phyloP scores from a whole-genome alignment of 139 green algal species.

The Ettlia oleoabundans region DNA sequence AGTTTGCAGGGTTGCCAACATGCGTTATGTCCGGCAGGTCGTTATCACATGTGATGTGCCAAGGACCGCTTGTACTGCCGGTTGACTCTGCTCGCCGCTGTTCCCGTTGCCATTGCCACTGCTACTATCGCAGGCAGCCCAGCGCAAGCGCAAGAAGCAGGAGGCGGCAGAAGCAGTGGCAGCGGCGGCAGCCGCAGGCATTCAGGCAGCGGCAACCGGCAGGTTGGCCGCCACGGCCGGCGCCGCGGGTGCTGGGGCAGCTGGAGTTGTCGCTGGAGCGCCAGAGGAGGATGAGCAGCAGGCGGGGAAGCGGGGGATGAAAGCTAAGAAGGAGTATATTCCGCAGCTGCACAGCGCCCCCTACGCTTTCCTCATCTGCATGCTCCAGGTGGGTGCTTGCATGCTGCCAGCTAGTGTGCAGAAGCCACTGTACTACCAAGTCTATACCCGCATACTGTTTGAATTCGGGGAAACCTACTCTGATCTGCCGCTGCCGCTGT shows the following conservation, averaged over 20 bases:
- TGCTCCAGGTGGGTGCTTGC: constrained; percentile 41
- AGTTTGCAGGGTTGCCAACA: too few relatives aligned
- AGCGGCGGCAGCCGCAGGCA: neutral
- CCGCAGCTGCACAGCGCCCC: constrained; percentile 66
- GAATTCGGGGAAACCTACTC: too few relatives aligned
- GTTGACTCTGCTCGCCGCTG: neutral
- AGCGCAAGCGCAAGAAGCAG: constrained; percentile 29
- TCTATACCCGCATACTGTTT: too few relatives aligned
- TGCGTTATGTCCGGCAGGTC: too few relatives aligned
- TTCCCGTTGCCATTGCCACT: neutral
- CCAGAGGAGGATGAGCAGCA: neutral
- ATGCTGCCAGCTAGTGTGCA: neutral
- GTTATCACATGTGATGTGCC: too few relatives aligned
- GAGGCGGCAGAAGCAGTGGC: neutral
- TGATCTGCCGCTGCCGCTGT: too few relatives aligned
- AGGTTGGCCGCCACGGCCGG: too few relatives aligned
- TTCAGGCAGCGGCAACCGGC: neutral
- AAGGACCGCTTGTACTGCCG: too few relatives aligned
- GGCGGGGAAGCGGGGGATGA: neutral
- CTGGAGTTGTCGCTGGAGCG: neutral
- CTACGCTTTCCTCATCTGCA: constrained; percentile 75
- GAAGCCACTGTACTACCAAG: neutral
- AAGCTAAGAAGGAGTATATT: constrained; percentile 54
- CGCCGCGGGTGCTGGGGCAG: neutral
- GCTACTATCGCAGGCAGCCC: neutral